Percentiles rank a stretch among this genome's conserved stretches.
These are phyloP conservation scores for Astraeus odoratus DNA, from an alignment of 768 basidiomycete species.

Conservation along the genomic window DNA sequence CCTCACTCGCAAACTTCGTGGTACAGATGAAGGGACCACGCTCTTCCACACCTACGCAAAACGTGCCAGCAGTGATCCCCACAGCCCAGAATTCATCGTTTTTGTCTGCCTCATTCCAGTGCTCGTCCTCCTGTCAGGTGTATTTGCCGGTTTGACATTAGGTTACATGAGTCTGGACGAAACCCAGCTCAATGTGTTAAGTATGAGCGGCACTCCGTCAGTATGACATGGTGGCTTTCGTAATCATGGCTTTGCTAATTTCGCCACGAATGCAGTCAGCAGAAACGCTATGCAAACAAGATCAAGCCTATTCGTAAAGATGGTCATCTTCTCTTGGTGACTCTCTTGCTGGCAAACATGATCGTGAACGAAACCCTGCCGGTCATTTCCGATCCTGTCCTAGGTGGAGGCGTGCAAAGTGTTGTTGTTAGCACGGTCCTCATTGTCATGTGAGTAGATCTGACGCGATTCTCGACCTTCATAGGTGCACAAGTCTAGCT, in stretches of 20 bases:
- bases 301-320: constrained; percentile 84
- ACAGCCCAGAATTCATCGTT: constrained; percentile 29
- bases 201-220: constrained; percentile 77
- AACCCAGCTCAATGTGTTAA: constrained; percentile 83
- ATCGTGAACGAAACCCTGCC: constrained; percentile 87
- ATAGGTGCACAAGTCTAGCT: background rate
- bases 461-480: background rate
- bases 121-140: constrained; percentile 73
- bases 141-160: constrained; percentile 88
- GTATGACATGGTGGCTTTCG: constrained; percentile 21
- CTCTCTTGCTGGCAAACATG: constrained; percentile 84
- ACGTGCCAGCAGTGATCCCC: constrained; percentile 17
- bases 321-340: constrained; percentile 77
- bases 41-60: constrained; percentile 23
- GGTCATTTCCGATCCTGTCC: constrained; percentile 70
- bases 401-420: constrained; percentile 72
- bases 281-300: constrained; percentile 73
- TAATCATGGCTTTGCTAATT: constrained; percentile 2
- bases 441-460: constrained; percentile 71
- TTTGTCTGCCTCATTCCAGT: constrained; percentile 67
- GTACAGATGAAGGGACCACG: constrained; percentile 5
- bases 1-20: constrained; percentile 24
- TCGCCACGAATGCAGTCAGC: constrained; percentile 45
- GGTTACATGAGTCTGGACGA: constrained; percentile 93
- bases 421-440: constrained; percentile 79